Percentiles rank a stretch among this genome's conserved stretches.
These are phyloP conservation scores for Aschersonia sp. DNA, from an alignment of 2,329 filamentous ascomycete genomes.

Conservation along the genomic window DNA sequence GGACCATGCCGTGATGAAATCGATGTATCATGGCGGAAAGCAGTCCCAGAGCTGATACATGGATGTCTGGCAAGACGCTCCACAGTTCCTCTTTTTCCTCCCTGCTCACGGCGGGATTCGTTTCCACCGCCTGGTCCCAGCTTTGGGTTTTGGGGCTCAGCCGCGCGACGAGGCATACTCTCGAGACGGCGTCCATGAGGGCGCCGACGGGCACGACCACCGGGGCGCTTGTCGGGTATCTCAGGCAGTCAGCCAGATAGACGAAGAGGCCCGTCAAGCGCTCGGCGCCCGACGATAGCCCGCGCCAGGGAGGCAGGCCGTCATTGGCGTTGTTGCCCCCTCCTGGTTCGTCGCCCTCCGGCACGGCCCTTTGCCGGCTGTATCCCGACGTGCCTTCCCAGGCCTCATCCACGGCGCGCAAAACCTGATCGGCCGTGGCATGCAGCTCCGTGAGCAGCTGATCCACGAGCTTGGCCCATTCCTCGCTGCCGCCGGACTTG, in stretches of 20 bases:
- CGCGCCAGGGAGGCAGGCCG: conserved; percentile 55
- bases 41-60: conserved; percentile 54
- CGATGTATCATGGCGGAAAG: conserved; percentile 41
- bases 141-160: conserved; percentile 31
- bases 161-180: conserved; percentile 52
- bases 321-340: conserved; percentile 31
- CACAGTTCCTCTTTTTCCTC: conserved; percentile 75
- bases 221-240: conserved; percentile 45
- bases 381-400: conserved; percentile 56
- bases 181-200: conserved; percentile 53
- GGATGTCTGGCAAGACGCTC: conserved; percentile 57
- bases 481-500: conserved; percentile 61
- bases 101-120: conserved; percentile 58
- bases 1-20: conserved; percentile 39
- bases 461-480: conserved; percentile 60
- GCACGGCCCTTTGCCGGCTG: conserved; percentile 23
- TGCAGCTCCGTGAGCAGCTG: conserved; percentile 52
- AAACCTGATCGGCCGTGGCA: conserved; percentile 57
- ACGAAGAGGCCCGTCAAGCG: conserved; percentile 52
- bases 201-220: conserved; percentile 54
- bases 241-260: conserved; percentile 49
- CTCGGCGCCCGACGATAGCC: conserved; percentile 59
- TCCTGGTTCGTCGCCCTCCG: conserved; percentile 26
- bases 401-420: conserved; percentile 66
- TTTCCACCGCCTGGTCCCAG: conserved; percentile 37